Base-by-base conservation (phyloP, 1,284 basidiomycete species). In the Trichosporon faecale region DNA sequence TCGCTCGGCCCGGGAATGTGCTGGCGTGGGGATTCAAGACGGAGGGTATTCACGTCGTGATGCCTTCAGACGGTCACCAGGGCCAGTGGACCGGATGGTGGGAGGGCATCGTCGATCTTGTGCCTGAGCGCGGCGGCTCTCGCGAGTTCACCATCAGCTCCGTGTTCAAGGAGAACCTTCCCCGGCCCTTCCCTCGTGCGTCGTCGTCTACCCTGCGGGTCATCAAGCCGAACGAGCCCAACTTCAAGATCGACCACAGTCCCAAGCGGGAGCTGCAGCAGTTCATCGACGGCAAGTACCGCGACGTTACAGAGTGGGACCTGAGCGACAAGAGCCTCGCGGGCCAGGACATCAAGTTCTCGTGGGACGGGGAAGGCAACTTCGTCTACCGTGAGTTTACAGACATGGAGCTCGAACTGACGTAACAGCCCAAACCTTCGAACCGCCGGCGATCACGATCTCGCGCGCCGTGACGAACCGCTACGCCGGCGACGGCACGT, bases 1-100 rank as follows among this genome's bases (percentile, higher is more conserved):
- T 98, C 52, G 92, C 95, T 76, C 91, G 94, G 0, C 94, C 98
- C 75, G 87, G 87, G 4, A 83, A 96, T 3, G 95, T 98, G 91
- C 97, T 82, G 90, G 92, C 21, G 86, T 98, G 79, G 89, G 91
- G 29, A 83, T 98, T 18, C 90, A 94, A 82, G 73, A 75, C 80
- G 12, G 81, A 82, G 70, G 81, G 81, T 0, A 80, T 81, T 31
- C 77, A 82, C 64, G 78, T 81, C 11, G 68, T 81, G 65, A 81
- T 82, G 80, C 81, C 81, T 25, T 66, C 66, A 3, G 69, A 60
- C 9, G 68, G 46, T 3, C 27, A 69, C 11, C 67, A 57, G 2
- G 80, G 80, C 0, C 90, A 76, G 84, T 97, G 67, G 86, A 86
- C 70, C 82, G 81, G 98, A 63, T 88, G 88, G n/a, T 90, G 93